Percentiles rank a stretch among this genome's conserved stretches.
Evolutionary conservation across 148 eudicot species (phyloP).

Genomic region (Vaccinium macrocarpon): DNA sequence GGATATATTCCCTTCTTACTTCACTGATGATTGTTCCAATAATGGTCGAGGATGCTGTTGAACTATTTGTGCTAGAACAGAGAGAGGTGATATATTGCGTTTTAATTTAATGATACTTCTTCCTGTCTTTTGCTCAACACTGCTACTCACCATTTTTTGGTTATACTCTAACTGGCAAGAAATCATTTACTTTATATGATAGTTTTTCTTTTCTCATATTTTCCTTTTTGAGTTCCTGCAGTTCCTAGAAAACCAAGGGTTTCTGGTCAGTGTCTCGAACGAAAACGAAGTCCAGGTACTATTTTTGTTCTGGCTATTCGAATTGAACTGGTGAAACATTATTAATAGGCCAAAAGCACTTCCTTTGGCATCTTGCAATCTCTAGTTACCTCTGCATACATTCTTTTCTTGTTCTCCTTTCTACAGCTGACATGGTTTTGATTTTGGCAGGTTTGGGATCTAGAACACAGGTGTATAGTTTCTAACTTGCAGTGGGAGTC

Average conservation of each 20-base stretch:
- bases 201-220: neutral
- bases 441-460: constrained; percentile 87
- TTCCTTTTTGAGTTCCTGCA: constrained; percentile 29
- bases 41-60: constrained; percentile 9
- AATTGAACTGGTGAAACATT: constrained; percentile 11
- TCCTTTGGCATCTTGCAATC: constrained; percentile 2
- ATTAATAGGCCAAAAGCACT: neutral
- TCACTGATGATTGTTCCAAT: constrained; percentile 1
- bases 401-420: neutral
- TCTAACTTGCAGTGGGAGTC: constrained; percentile 75
- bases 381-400: neutral
- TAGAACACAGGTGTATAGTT: constrained; percentile 61
- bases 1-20: neutral
- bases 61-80: neutral
- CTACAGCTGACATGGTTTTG: constrained; percentile 16
- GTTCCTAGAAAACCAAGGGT: constrained; percentile 95
- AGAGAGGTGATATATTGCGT: neutral
- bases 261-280: constrained; percentile 69
- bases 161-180: neutral
- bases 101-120: constrained; percentile 7
- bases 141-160: constrained; percentile 2
- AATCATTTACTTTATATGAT: neutral
- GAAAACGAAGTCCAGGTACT: constrained; percentile 89
- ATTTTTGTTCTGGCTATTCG: constrained; percentile 11
- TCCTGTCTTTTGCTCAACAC: neutral